Conservation (phyloP, 768 basidiomycete species). For the Pisolithus sp. region DNA sequence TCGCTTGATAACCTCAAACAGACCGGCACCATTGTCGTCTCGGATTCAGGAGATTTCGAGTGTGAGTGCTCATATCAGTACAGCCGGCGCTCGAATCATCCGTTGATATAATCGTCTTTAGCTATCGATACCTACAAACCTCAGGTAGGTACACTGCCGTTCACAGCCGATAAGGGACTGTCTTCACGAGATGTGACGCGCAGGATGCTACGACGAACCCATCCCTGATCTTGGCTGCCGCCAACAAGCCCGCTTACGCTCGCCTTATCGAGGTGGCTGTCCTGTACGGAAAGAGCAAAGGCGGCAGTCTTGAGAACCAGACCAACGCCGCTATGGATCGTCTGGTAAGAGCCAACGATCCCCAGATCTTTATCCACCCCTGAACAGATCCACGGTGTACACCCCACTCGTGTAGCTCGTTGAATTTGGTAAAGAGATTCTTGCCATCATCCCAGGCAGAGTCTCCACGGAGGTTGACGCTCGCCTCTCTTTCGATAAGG, state of each 20-base stretch:
- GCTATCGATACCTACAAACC: conserved; percentile 97
- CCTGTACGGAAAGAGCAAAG: conserved; percentile 70
- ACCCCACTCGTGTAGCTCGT: conserved; percentile 57
- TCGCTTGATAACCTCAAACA: conserved; percentile 82
- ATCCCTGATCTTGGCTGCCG: conserved; percentile 87
- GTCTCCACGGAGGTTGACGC: conserved; percentile 99
- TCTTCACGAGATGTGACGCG: conserved; percentile 5
- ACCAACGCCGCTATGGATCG: conserved; percentile 80
- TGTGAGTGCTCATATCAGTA: conserved; percentile 33
- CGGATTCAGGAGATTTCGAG: conserved; percentile 96
- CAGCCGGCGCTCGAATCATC: conserved; percentile 11
- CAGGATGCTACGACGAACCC: conserved; percentile 99
- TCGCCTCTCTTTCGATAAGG: conserved; percentile 93
- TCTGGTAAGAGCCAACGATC: conserved; percentile 49
- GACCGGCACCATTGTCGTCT: conserved; percentile 93
- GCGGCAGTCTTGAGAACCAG: conserved; percentile 70
- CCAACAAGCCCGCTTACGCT: conserved; percentile 82
- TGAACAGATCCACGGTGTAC: conserved; percentile 6
- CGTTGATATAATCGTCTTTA: conserved; percentile 32
- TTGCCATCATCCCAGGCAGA: conserved; percentile 92
- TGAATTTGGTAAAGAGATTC: conserved; percentile 95
- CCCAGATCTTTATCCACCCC: conserved; percentile 8
- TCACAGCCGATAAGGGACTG: conserved; percentile 3
- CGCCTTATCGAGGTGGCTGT: conserved; percentile 74
- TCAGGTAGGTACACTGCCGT: conserved; percentile 43